Conservation (phyloP, 1,284 basidiomycete genomes). For the Pisolithus thermaeus region DNA sequence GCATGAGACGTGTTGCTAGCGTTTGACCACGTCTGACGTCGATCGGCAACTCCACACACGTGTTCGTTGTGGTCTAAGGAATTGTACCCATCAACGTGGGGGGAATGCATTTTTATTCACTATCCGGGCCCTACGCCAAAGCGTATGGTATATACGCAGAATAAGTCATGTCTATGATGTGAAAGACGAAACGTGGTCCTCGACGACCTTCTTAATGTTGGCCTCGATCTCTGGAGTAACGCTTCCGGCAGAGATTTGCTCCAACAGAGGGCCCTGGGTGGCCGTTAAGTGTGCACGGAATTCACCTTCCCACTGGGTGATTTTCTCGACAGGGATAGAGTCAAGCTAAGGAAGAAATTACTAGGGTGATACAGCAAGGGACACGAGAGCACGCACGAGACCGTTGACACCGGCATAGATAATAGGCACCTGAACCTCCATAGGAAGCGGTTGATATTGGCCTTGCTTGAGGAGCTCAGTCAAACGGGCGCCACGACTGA, state of each 20-base stretch:
- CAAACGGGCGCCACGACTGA: slow-evolving; percentile 95
- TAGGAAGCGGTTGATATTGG: slow-evolving; percentile 90
- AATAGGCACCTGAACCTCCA: slow-evolving; percentile 96
- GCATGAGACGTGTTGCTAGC: too few relatives aligned
- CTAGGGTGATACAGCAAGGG: not conserved
- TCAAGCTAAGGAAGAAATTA: slow-evolving; percentile 57
- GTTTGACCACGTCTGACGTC: too few relatives aligned
- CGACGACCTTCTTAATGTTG: slow-evolving; percentile 89
- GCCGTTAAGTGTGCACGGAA: slow-evolving; percentile 81
- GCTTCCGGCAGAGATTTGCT: slow-evolving; percentile 77
- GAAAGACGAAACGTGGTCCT: slow-evolving; percentile 83
- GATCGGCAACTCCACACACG: too few relatives aligned
- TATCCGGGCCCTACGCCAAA: slow-evolving; percentile 13
- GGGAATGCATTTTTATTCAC: slow-evolving; percentile 14
- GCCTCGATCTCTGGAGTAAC: slow-evolving; percentile 88
- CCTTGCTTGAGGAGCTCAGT: slow-evolving; percentile 99
- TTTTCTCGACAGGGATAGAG: slow-evolving; percentile 89
- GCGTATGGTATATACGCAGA: slow-evolving; percentile 9
- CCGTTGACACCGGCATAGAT: slow-evolving; percentile 99
- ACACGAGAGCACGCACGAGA: slow-evolving; percentile 53
- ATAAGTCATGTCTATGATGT: slow-evolving; percentile 45
- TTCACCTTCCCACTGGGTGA: slow-evolving; percentile 89
- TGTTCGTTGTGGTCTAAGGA: too few relatives aligned
- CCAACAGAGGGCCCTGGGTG: slow-evolving; percentile 64
- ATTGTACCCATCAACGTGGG: not conserved